A percentile compares a stretch with the other conserved stretches of the same genome.
Conservation (phyloP, 2,329 filamentous ascomycete species). For the Uncinocarpus reesii region DNA sequence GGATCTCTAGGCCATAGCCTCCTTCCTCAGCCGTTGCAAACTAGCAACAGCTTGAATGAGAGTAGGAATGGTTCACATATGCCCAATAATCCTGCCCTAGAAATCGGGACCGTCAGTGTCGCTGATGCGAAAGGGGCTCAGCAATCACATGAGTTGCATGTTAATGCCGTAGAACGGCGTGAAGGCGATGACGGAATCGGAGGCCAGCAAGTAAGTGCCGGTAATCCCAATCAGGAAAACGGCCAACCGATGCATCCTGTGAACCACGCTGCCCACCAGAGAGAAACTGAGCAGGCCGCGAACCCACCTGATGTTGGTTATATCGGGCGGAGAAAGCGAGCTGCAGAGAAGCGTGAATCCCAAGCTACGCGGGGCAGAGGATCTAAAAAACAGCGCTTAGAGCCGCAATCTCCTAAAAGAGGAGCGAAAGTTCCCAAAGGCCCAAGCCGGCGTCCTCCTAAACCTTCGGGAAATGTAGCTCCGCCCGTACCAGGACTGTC, state of each 20-base stretch:
- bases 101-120: neutral
- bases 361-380: neutral
- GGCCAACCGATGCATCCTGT: neutral
- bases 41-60: slow-evolving; percentile 3
- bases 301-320: neutral
- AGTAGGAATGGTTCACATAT: slow-evolving; percentile 5
- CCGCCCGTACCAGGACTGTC: neutral
- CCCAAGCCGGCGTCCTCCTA: neutral
- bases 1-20: neutral
- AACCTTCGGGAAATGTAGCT: neutral
- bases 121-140: too few species aligned
- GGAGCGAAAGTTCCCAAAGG: neutral
- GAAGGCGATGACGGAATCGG: too few species aligned
- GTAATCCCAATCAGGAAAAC: neutral
- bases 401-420: neutral
- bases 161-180: neutral
- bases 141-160: too few species aligned
- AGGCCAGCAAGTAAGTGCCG: neutral
- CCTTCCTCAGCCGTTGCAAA: neutral
- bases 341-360: neutral
- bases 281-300: neutral
- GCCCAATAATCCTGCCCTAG: neutral
- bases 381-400: neutral
- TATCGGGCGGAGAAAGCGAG: neutral
- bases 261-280: neutral